These are phyloP conservation scores for Sapria himalayana DNA, from an alignment of 345 rosid species.

Conservation along the genomic window DNA sequence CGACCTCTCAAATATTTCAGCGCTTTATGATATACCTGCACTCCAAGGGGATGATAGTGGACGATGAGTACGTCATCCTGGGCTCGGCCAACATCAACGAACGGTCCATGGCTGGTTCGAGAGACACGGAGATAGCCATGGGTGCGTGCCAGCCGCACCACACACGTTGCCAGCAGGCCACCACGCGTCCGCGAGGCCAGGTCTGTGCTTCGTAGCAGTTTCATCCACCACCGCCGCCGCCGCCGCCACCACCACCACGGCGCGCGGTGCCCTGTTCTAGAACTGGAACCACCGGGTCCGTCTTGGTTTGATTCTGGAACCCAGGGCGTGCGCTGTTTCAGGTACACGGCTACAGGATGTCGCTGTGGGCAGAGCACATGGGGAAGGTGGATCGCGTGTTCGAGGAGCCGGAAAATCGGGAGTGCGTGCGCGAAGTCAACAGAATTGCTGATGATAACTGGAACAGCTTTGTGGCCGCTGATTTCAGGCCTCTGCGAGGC, in stretches of 20 bases:
- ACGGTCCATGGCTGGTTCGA: slow-evolving; percentile 63
- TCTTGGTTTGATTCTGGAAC: too few relatives aligned
- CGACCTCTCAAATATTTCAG: slow-evolving; percentile 27
- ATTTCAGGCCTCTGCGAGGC: slow-evolving; percentile 33
- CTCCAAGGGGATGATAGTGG: slow-evolving; percentile 72
- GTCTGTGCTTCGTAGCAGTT: slow-evolving; percentile 10
- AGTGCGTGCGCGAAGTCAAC: slow-evolving; percentile 45
- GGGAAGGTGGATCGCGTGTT: slow-evolving; percentile 25
- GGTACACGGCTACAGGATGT: slow-evolving; percentile 71
- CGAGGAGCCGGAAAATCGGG: slow-evolving; percentile 29
- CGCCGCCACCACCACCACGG: too few relatives aligned
- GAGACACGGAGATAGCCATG: slow-evolving; percentile 83
- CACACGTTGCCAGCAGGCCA: slow-evolving; percentile 32
- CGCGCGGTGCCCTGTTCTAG: too few relatives aligned
- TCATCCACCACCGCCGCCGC: too few relatives aligned
- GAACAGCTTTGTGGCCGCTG: slow-evolving; percentile 27
- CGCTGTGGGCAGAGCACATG: slow-evolving; percentile 83
- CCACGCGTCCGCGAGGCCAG: slow-evolving; percentile 53
- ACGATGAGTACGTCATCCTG: slow-evolving; percentile 55
- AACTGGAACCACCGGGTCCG: too few relatives aligned
- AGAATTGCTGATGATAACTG: slow-evolving; percentile 51
- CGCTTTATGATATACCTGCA: slow-evolving; percentile 79
- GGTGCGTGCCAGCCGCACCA: slow-evolving; percentile 57
- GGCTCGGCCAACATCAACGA: slow-evolving; percentile 88
- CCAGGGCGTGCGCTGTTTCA: too few relatives aligned